Conservation (phyloP, 1,284 basidiomycete species). For the Trichosporon sp. region DNA sequence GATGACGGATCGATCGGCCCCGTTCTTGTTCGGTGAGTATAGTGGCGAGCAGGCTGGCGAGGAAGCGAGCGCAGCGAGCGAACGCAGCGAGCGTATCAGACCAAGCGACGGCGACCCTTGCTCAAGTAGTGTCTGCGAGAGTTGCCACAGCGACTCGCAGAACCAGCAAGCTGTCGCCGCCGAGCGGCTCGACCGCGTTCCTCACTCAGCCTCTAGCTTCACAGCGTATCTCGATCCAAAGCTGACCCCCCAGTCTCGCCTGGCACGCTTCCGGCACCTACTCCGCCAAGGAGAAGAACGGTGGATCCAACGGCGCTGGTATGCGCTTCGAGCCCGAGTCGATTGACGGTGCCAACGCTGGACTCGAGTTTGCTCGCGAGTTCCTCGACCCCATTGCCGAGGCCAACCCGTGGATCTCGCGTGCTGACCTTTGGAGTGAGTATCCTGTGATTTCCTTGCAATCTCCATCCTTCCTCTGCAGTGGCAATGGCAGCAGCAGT, state of each 20-base stretch:
- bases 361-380: slow-evolving; percentile 52
- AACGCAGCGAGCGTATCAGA: too few species aligned
- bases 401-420: slow-evolving; percentile 53
- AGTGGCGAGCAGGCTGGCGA: not conserved
- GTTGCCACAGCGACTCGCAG: too few species aligned
- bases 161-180: not conserved
- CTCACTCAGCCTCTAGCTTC: too few species aligned
- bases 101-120: too few species aligned
- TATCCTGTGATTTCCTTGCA: not conserved
- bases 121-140: too few species aligned
- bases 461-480: not conserved
- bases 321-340: slow-evolving; percentile 51
- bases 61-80: not conserved
- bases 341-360: slow-evolving; percentile 47
- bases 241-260: slow-evolving; percentile 46
- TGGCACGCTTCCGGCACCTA: slow-evolving; percentile 54
- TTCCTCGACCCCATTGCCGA: slow-evolving; percentile 52
- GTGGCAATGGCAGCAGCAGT: not conserved
- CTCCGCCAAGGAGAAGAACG: slow-evolving; percentile 48
- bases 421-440: slow-evolving; percentile 51
- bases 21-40: slow-evolving; percentile 40
- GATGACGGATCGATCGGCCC: slow-evolving; percentile 48
- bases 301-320: slow-evolving; percentile 50
- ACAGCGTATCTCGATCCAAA: not conserved
- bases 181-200: not conserved